Percentiles rank a stretch among this genome's conserved stretches.
phyloP scores from a whole-genome alignment of 371 early-diverging fungal genomes.

The Mucor plumbeus region DNA sequence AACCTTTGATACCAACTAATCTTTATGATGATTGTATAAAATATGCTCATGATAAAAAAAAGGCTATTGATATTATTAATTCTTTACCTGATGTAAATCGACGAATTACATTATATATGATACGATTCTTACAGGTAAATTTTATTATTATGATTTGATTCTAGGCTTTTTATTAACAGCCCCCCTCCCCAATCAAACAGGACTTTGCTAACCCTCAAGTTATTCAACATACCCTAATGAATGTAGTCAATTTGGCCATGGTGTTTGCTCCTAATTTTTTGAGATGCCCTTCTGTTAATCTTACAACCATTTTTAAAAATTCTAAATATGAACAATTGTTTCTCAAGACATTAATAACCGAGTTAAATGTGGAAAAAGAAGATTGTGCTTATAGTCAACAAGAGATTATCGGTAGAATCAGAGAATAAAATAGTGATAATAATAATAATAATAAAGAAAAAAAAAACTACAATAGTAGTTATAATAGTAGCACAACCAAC shows the following conservation, averaged over 20 bases:
- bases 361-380: conserved; percentile 31
- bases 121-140: conserved; percentile 76
- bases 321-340: conserved; percentile 71
- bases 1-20: conserved; percentile 85
- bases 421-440: no score
- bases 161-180: not conserved
- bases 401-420: conserved; percentile 21
- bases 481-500: no score
- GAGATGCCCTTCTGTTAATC: conserved; percentile 83
- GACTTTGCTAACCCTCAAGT: conserved; percentile 74
- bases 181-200: conserved; percentile 47
- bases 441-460: no score
- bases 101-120: conserved; percentile 76
- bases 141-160: not conserved
- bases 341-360: conserved; percentile 40
- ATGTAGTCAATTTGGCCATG: conserved; percentile 88
- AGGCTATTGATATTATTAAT: conserved; percentile 67
- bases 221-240: conserved; percentile 85
- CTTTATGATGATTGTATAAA: conserved; percentile 77
- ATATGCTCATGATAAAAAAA: conserved; percentile 56
- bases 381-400: conserved; percentile 29
- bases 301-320: conserved; percentile 79
- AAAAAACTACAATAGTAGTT: no score
- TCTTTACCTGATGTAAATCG: conserved; percentile 77
- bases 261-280: conserved; percentile 95